Evolutionary conservation across 1,139 yeast species (phyloP).

Genomic region (Wickerhamiella pararugosa): DNA sequence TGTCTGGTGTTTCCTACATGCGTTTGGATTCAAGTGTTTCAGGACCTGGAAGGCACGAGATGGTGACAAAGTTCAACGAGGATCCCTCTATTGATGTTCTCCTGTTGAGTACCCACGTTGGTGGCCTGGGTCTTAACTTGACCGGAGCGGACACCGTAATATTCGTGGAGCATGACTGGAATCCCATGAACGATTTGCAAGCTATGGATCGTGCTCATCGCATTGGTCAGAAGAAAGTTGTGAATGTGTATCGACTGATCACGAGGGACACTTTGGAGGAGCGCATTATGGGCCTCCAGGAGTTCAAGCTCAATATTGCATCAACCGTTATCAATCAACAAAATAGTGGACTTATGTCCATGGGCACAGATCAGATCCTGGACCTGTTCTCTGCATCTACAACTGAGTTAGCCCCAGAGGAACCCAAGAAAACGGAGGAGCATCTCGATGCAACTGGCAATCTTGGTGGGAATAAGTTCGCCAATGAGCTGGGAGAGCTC

Average conservation of each 20-base stretch:
- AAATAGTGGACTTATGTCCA: conserved; percentile 81
- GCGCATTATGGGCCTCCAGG: conserved; percentile 95
- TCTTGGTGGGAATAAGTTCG: conserved; percentile 46
- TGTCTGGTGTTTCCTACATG: conserved; percentile 91
- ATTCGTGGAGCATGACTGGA: conserved; percentile 98
- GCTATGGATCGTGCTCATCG: conserved; percentile 99
- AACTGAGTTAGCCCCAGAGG: conserved; percentile 29
- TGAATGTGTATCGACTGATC: conserved; percentile 81
- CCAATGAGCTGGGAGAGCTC: conserved; percentile 67
- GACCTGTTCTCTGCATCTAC: conserved; percentile 58
- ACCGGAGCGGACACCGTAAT: conserved; percentile 99
- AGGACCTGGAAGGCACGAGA: conserved; percentile 79
- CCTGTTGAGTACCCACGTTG: conserved; percentile 88
- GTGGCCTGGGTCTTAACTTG: conserved; percentile 90
- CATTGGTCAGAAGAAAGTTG: conserved; percentile 94
- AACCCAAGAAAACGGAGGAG: conserved; percentile 18
- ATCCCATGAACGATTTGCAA: conserved; percentile 97
- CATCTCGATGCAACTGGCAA: conserved; percentile 41
- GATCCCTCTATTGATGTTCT: conserved; percentile 95
- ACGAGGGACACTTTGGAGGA: conserved; percentile 91
- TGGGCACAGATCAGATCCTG: conserved; percentile 90
- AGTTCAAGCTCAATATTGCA: conserved; percentile 94
- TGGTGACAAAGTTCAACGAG: conserved; percentile 82
- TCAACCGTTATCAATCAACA: conserved; percentile 94
- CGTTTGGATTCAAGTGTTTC: conserved; percentile 92